Conservation (phyloP, 2,329 filamentous ascomycete species). For the Penicillium aurantiogriseum region DNA sequence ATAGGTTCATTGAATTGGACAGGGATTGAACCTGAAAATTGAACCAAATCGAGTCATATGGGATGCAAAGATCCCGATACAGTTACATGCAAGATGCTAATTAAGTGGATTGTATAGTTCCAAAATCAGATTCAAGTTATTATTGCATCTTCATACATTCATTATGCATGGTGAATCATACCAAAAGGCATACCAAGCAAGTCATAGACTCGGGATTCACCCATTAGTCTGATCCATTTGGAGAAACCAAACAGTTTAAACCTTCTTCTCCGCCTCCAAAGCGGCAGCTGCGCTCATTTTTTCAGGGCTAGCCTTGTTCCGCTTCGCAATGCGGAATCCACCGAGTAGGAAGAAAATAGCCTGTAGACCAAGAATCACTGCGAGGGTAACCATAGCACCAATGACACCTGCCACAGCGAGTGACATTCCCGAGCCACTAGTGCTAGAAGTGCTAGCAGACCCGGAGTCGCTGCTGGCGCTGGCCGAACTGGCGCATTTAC, state of each 20-base stretch:
- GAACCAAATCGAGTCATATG: no score
- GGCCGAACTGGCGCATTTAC: slow-evolving; percentile 56
- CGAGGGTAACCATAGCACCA: slow-evolving; percentile 67
- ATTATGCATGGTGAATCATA: slow-evolving; percentile 1
- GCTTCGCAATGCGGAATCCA: slow-evolving; percentile 59
- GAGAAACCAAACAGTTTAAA: slow-evolving; percentile 1
- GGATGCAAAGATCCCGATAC: not conserved
- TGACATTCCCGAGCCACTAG: slow-evolving; percentile 52
- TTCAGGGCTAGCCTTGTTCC: slow-evolving; percentile 35
- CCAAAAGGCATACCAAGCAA: slow-evolving; percentile 2
- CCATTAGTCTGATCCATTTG: not conserved
- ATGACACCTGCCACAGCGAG: slow-evolving; percentile 77
- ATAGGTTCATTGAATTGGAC: not conserved
- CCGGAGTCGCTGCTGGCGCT: slow-evolving; percentile 27
- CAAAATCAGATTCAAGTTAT: slow-evolving; percentile 3
- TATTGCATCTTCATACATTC: slow-evolving; percentile 8
- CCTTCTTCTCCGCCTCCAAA: slow-evolving; percentile 23
- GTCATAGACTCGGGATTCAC: slow-evolving; percentile 6
- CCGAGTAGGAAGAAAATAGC: slow-evolving; percentile 54
- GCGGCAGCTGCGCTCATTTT: slow-evolving; percentile 8
- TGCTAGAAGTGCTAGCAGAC: slow-evolving; percentile 19
- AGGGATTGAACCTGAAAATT: not conserved
- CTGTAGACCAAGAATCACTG: slow-evolving; percentile 59
- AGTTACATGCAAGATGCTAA: not conserved
- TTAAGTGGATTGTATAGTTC: not conserved